Conservation (phyloP, 306 rosid genomes). For the Canavalia gladiata region DNA sequence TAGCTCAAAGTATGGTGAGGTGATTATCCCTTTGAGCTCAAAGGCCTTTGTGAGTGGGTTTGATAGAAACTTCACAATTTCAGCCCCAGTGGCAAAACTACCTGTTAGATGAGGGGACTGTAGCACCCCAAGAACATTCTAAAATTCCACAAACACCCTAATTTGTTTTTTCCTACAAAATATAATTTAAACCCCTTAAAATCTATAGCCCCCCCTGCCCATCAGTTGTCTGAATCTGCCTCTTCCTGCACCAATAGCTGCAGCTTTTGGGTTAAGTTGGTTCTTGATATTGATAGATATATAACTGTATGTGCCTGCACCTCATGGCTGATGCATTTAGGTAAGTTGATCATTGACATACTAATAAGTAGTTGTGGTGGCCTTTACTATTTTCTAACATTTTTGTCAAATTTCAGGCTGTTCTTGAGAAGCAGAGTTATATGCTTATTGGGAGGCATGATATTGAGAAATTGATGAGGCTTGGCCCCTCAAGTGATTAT, state of each 20-base stretch:
- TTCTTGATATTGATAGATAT: conserved; percentile 23
- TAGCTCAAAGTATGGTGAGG: conserved; percentile 16
- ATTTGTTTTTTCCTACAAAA: background rate
- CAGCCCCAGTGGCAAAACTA: too few species aligned
- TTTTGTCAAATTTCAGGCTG: conserved; percentile 72
- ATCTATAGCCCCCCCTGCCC: background rate
- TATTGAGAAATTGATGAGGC: conserved; percentile 91
- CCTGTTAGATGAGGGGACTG: background rate
- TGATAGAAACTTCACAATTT: too few species aligned
- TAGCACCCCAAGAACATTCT: background rate
- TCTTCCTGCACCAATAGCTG: conserved; percentile 8
- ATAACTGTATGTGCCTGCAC: background rate
- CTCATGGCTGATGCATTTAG: conserved; percentile 3
- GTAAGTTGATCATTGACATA: conserved; percentile 26
- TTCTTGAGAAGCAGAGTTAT: conserved; percentile 99
- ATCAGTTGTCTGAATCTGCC: background rate
- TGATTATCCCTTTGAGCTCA: conserved; percentile 4
- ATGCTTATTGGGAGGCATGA: conserved; percentile 99
- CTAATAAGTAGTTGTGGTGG: conserved; percentile 20
- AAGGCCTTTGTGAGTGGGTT: background rate
- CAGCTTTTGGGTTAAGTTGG: background rate
- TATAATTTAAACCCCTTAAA: background rate
- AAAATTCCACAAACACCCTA: background rate
- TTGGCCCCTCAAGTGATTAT: conserved; percentile 81
- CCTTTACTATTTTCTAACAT: conserved; percentile 27